Evolutionary conservation across 2,329 filamentous ascomycete species (phyloP).

Genomic region (Trichoderma asperellum): DNA sequence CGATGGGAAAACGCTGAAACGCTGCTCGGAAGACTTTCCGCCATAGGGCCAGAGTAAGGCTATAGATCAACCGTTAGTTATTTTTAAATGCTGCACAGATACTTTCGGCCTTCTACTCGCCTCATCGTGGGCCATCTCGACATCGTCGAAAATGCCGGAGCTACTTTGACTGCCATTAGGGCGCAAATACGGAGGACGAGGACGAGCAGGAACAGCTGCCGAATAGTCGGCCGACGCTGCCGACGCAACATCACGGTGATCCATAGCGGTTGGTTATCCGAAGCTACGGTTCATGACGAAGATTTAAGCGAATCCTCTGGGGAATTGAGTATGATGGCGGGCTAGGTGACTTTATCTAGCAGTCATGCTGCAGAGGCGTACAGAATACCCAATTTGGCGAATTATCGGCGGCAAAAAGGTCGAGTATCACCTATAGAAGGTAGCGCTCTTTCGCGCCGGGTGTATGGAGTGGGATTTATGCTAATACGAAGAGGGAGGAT

Average conservation of each 20-base stretch:
- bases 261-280: constrained; percentile 29
- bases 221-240: constrained; percentile 32
- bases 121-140: constrained; percentile 99
- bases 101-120: constrained; percentile 47
- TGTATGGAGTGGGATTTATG: background rate
- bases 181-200: constrained; percentile 56
- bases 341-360: constrained; percentile 2
- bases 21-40: constrained; percentile 94
- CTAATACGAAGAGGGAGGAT: background rate
- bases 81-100: constrained; percentile 6
- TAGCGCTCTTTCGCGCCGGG: background rate
- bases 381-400: background rate
- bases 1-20: constrained; percentile 90
- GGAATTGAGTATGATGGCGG: background rate
- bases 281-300: constrained; percentile 25
- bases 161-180: constrained; percentile 72
- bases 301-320: background rate
- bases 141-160: constrained; percentile 85
- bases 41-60: constrained; percentile 89
- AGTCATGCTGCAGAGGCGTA: constrained; percentile 8
- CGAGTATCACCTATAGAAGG: background rate
- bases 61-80: constrained; percentile 37
- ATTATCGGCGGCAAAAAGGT: background rate
- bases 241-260: constrained; percentile 36
- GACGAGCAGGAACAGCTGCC: constrained; percentile 33